Evolutionary conservation across 257 asterid genomes (phyloP).

Genomic region (Agastache rugosa): DNA sequence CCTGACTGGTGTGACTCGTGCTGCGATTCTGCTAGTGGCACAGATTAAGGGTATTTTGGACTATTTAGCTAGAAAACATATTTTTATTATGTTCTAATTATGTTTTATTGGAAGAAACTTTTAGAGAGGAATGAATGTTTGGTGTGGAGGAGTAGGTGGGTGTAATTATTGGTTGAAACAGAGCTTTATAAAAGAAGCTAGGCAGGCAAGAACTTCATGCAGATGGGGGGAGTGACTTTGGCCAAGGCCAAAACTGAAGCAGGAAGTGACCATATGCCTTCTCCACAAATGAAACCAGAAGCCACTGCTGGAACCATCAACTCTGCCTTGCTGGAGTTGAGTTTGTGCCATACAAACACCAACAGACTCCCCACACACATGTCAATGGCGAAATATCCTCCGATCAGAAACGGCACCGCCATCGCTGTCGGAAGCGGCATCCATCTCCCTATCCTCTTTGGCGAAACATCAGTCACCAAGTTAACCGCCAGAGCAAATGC

Average conservation of each 20-base stretch:
- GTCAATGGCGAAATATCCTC: slow-evolving; percentile 75
- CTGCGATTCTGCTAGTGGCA: too few species aligned
- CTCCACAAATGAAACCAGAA: slow-evolving; percentile 88
- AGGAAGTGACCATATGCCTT: slow-evolving; percentile 86
- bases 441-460: slow-evolving; percentile 64
- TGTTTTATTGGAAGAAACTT: too few species aligned
- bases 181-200: background rate
- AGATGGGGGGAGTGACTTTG: slow-evolving; percentile 71
- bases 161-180: background rate
- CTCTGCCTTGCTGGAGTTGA: slow-evolving; percentile 53
- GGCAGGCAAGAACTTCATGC: slow-evolving; percentile 73
- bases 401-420: slow-evolving; percentile 85
- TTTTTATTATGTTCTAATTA: too few species aligned
- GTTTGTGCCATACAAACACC: slow-evolving; percentile 69
- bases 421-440: slow-evolving; percentile 87
- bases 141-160: background rate
- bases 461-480: slow-evolving; percentile 59
- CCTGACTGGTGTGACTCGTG: too few species aligned
- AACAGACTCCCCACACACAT: slow-evolving; percentile 84
- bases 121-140: too few species aligned
- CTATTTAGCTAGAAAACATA: too few species aligned
- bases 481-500: slow-evolving; percentile 64
- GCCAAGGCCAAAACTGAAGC: slow-evolving; percentile 79
- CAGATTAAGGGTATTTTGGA: too few species aligned
- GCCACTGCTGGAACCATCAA: slow-evolving; percentile 84